phyloP scores from a whole-genome alignment of 2,329 filamentous ascomycete genomes.

The Nothopassalora personata region DNA sequence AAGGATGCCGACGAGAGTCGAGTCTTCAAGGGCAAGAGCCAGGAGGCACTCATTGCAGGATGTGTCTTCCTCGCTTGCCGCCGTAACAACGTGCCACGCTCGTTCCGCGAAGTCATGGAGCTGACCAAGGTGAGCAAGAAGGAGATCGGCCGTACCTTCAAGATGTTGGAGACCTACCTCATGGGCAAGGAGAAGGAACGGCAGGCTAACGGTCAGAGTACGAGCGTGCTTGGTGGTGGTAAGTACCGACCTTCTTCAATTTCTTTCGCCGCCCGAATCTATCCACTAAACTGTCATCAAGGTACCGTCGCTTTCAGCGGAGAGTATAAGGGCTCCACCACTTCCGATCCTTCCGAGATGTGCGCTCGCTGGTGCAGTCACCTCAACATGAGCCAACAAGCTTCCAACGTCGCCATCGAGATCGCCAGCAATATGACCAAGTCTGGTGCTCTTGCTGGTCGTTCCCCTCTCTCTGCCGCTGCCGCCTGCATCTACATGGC shows the following conservation, averaged over 20 bases:
- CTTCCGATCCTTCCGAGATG: slow-evolving; percentile 45
- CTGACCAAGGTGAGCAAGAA: slow-evolving; percentile 94
- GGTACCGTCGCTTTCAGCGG: slow-evolving; percentile 27
- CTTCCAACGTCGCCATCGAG: slow-evolving; percentile 73
- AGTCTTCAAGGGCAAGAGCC: slow-evolving; percentile 89
- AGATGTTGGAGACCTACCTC: slow-evolving; percentile 83
- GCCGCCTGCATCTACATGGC: slow-evolving; percentile 97
- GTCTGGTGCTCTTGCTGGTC: slow-evolving; percentile 78
- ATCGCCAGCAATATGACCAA: slow-evolving; percentile 72
- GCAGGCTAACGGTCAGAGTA: slow-evolving; percentile 24
- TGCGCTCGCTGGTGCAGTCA: slow-evolving; percentile 86
- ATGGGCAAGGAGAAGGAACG: slow-evolving; percentile 63
- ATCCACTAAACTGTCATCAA: slow-evolving; percentile 13
- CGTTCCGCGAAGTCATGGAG: slow-evolving; percentile 90
- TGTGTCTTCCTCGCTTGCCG: slow-evolving; percentile 98
- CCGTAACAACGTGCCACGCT: slow-evolving; percentile 77
- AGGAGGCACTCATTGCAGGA: slow-evolving; percentile 88
- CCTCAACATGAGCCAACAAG: slow-evolving; percentile 67
- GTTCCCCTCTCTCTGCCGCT: slow-evolving; percentile 88
- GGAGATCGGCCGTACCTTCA: slow-evolving; percentile 94
- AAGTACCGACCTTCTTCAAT: slow-evolving; percentile 25
- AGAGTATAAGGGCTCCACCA: slow-evolving; percentile 26
- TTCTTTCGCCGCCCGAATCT: neutral
- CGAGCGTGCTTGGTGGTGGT: slow-evolving; percentile 44
- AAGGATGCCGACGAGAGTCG: slow-evolving; percentile 91